A percentile compares a stretch with the other conserved stretches of the same genome.
Conservation (phyloP, 2,329 filamentous ascomycete genomes). For the Exophiala calicioides region DNA sequence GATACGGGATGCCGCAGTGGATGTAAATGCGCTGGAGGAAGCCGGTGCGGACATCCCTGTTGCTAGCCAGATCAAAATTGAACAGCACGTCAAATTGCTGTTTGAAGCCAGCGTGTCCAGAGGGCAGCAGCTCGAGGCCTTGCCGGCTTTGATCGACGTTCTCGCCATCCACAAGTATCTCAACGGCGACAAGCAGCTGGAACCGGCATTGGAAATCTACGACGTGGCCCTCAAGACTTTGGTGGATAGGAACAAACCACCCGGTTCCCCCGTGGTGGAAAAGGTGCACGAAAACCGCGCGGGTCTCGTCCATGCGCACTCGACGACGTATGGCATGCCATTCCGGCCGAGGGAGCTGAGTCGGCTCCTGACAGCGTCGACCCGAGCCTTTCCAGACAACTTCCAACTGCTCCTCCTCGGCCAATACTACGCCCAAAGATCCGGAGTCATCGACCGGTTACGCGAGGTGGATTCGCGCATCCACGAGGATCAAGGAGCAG, state of each 20-base stretch:
- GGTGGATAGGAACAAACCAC: background rate
- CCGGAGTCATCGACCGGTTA: constrained; percentile 74
- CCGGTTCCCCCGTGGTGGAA: constrained; percentile 5
- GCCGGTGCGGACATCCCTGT: constrained; percentile 12
- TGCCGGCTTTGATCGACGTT: constrained; percentile 61
- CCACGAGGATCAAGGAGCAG: constrained; percentile 22
- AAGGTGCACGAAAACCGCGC: constrained; percentile 17
- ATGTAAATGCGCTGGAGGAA: constrained; percentile 35
- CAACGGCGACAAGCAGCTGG: constrained; percentile 40
- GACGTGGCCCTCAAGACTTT: constrained; percentile 2
- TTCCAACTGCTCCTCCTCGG: constrained; percentile 72
- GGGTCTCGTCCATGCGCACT: constrained; percentile 65
- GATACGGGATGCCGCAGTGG: constrained; percentile 40
- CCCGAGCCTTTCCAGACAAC: constrained; percentile 71
- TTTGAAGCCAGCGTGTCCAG: constrained; percentile 58
- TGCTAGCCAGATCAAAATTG: constrained; percentile 33
- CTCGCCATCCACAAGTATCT: constrained; percentile 70
- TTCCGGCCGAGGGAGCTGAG: constrained; percentile 70
- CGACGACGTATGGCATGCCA: constrained; percentile 57
- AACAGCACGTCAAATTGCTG: constrained; percentile 54
- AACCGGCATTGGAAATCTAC: constrained; percentile 43
- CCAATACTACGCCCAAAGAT: constrained; percentile 70
- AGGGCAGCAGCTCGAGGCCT: constrained; percentile 47
- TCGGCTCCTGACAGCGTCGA: constrained; percentile 60
- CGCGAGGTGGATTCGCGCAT: constrained; percentile 55